Evolutionary conservation across 139 green algal species (phyloP), one percentile per base, ranked within the genome.

Genomic region (Picochlorum sp.): DNA sequence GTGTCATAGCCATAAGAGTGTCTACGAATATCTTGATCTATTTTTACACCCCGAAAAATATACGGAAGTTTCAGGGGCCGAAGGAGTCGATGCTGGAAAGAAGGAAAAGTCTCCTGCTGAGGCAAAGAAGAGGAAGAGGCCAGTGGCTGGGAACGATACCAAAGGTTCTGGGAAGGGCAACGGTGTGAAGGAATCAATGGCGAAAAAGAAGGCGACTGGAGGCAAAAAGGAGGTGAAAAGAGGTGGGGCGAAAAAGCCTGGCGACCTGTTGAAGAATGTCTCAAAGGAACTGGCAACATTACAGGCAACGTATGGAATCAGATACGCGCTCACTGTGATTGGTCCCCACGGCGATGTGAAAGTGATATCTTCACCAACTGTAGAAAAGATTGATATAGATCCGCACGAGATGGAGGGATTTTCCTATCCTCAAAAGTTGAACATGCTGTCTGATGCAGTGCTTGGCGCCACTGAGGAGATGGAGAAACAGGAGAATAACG

Each of bases 251-350:
- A 54, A 54, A 54, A 21, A 54, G 6, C 18, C 18, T 21, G 11
- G n/a, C 11, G 47, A 54, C 4, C 16, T 54, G 16, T 21, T 54
- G 47, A 54, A 21, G n/a, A 54, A 54, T 54, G 47, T 54, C n/a
- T 54, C 47, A 54, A 54, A 54, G 23, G 38, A 73, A 41, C 51
- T 73, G 38, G 57, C 57, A 16, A 45, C 58, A 41, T 41, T 73
- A 28, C 64, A 45, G n/a, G 66, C 58, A 21, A 34, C 62, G 56
- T 73, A 57, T 34, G 66, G 57, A 28, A 26, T 66, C 15, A 52
- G 62, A 23, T 73, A 68, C 38, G 59, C 56, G 2, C 66, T 73
- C 11, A 73, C 66, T 6, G 26, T 73, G 2, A 21, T 68, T 23
- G 23, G 41, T 20, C 15, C 15, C 3, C 28, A 59, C 7, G 49